These are phyloP conservation scores for Anthostomella pinea DNA, from an alignment of 2,329 filamentous ascomycete species.

Conservation along the genomic window DNA sequence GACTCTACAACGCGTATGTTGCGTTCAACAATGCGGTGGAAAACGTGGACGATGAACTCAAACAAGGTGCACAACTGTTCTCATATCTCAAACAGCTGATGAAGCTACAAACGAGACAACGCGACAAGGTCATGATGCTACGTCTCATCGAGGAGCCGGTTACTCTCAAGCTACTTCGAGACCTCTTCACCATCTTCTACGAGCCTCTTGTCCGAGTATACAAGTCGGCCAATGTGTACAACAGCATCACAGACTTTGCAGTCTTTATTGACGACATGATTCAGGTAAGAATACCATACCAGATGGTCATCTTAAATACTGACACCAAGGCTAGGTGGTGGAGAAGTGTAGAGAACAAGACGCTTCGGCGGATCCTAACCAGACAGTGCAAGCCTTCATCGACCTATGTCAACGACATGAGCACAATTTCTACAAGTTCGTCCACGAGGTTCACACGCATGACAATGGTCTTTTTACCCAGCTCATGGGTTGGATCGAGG, in stretches of 20 bases:
- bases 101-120: slow-evolving; percentile 85
- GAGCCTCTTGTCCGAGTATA: slow-evolving; percentile 95
- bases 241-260: slow-evolving; percentile 93
- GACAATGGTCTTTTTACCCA: slow-evolving; percentile 96
- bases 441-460: slow-evolving; percentile 95
- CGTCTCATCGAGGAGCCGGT: slow-evolving; percentile 92
- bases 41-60: slow-evolving; percentile 83
- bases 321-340: slow-evolving; percentile 47
- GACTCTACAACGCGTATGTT: slow-evolving; percentile 90
- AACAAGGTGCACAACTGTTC: slow-evolving; percentile 86
- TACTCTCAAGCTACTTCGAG: slow-evolving; percentile 93
- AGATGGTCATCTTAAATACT: not conserved
- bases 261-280: slow-evolving; percentile 92
- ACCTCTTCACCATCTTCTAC: slow-evolving; percentile 98
- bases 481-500: slow-evolving; percentile 96
- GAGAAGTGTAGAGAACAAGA: slow-evolving; percentile 69
- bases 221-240: slow-evolving; percentile 98
- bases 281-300: slow-evolving; percentile 49
- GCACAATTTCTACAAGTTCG: slow-evolving; percentile 97
- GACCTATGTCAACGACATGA: slow-evolving; percentile 94
- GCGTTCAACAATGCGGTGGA: slow-evolving; percentile 95
- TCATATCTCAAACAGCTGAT: slow-evolving; percentile 92
- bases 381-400: slow-evolving; percentile 97
- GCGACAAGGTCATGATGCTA: slow-evolving; percentile 97
- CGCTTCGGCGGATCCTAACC: slow-evolving; percentile 91